Evolutionary conservation across 768 basidiomycete species (phyloP).

Genomic region (Suillus brevipes): DNA sequence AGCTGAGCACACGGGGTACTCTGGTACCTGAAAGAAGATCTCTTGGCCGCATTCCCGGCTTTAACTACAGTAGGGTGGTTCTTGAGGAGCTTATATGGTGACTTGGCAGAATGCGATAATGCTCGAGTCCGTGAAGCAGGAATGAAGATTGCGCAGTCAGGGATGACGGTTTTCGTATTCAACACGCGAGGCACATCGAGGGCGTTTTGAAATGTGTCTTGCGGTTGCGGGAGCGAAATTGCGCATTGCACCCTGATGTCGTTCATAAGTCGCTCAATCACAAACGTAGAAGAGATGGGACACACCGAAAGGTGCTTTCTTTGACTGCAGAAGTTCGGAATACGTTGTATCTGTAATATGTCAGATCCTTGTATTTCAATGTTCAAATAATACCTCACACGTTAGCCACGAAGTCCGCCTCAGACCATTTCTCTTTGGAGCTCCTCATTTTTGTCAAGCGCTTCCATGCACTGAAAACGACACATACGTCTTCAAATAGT

Average conservation of each 20-base stretch:
- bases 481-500: slow-evolving; percentile 39
- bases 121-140: slow-evolving; percentile 38
- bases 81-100: slow-evolving; percentile 50
- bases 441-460: slow-evolving; percentile 43
- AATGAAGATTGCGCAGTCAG: slow-evolving; percentile 52
- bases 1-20: slow-evolving; percentile 49
- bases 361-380: background rate
- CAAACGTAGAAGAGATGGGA: background rate
- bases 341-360: slow-evolving; percentile 42
- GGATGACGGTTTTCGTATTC: slow-evolving; percentile 46
- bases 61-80: slow-evolving; percentile 37
- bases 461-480: slow-evolving; percentile 47
- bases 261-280: background rate
- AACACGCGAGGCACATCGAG: slow-evolving; percentile 37
- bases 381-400: slow-evolving; percentile 39
- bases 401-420: slow-evolving; percentile 55
- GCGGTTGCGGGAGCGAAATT: slow-evolving; percentile 49
- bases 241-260: slow-evolving; percentile 46
- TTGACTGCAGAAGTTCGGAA: slow-evolving; percentile 48
- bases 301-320: slow-evolving; percentile 44
- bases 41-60: slow-evolving; percentile 39
- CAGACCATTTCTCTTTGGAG: slow-evolving; percentile 49
- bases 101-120: slow-evolving; percentile 45
- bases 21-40: slow-evolving; percentile 52
- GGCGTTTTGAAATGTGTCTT: slow-evolving; percentile 26